Evolutionary conservation across 2,329 filamentous ascomycete species (phyloP).

Genomic region (Aspergillus sp.): DNA sequence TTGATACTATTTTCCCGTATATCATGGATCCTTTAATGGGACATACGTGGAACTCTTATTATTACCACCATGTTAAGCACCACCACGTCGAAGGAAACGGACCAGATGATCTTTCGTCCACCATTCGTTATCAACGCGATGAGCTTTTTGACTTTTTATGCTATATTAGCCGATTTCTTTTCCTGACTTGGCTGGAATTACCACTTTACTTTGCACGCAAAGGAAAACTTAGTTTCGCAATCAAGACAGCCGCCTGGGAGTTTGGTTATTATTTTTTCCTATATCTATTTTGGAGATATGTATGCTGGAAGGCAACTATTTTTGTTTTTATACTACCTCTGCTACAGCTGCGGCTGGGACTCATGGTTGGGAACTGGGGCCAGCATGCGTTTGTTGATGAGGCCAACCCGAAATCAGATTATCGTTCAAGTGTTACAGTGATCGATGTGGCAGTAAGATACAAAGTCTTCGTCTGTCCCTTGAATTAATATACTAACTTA

Average conservation of each 20-base stretch:
- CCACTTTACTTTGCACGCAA: constrained; percentile 73
- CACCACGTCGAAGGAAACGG: constrained; percentile 84
- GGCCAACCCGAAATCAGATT: constrained; percentile 75
- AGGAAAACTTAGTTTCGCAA: constrained; percentile 58
- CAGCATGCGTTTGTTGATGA: constrained; percentile 82
- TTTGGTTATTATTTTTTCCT: constrained; percentile 59
- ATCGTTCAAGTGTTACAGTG: constrained; percentile 76
- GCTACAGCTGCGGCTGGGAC: constrained; percentile 65
- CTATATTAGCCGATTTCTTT: constrained; percentile 74
- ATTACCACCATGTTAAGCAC: constrained; percentile 84
- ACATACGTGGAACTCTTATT: constrained; percentile 85
- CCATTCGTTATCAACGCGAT: constrained; percentile 76
- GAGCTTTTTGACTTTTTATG: constrained; percentile 67
- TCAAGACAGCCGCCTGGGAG: constrained; percentile 66
- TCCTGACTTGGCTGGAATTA: constrained; percentile 75
- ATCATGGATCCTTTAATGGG: constrained; percentile 76
- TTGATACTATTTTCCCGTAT: constrained; percentile 74
- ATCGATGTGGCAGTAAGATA: constrained; percentile 73
- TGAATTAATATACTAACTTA: constrained; percentile 9
- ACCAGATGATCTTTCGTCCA: constrained; percentile 74
- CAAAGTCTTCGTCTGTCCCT: constrained; percentile 13
- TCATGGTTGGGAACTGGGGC: constrained; percentile 86
- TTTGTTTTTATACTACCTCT: constrained; percentile 72
- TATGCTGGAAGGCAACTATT: constrained; percentile 60
- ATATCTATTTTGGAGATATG: constrained; percentile 54